Percentiles rank a stretch among this genome's conserved stretches.
Conservation (phyloP, 306 rosid genomes). For the Acacia melanoxylon region DNA sequence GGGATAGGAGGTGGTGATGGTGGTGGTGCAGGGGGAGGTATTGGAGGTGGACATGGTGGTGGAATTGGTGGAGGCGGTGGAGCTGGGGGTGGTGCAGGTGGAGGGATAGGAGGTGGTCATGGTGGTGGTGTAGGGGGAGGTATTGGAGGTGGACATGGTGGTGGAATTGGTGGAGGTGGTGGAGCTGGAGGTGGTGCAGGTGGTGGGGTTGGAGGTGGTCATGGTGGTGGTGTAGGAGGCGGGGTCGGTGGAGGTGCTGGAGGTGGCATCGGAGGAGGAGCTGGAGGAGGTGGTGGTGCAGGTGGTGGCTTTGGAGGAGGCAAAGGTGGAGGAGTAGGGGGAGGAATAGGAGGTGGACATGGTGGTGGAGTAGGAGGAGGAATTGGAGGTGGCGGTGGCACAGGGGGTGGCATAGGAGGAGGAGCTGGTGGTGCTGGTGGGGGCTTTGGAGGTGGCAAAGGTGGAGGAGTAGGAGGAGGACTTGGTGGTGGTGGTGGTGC, state of each 20-base stretch:
- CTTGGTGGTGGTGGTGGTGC: constrained; percentile 16
- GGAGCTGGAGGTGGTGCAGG: background rate
- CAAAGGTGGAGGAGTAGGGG: background rate
- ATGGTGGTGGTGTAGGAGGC: constrained; percentile 26
- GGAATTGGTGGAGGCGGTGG: constrained; percentile 34
- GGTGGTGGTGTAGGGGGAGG: constrained; percentile 41
- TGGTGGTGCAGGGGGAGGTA: constrained; percentile 14
- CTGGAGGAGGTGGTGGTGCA: constrained; percentile 9
- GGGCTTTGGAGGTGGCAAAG: background rate
- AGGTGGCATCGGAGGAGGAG: background rate
- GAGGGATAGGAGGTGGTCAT: background rate
- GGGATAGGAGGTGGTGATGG: constrained; percentile 33
- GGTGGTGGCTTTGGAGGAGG: constrained; percentile 31
- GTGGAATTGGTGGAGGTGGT: constrained; percentile 33
- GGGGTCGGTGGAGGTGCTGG: constrained; percentile 22
- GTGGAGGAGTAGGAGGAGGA: background rate
- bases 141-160: constrained; percentile 27
- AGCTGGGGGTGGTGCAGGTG: constrained; percentile 1
- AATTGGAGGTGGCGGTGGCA: constrained; percentile 4
- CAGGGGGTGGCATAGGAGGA: background rate
- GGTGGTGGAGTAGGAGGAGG: constrained; percentile 17
- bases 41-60: constrained; percentile 38
- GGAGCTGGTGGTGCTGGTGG: constrained; percentile 16
- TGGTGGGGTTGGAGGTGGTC: constrained; percentile 12
- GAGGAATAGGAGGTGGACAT: background rate